Evolutionary conservation across 176 grass and related monocot species (phyloP).

Genomic region (Carex cristatella): DNA sequence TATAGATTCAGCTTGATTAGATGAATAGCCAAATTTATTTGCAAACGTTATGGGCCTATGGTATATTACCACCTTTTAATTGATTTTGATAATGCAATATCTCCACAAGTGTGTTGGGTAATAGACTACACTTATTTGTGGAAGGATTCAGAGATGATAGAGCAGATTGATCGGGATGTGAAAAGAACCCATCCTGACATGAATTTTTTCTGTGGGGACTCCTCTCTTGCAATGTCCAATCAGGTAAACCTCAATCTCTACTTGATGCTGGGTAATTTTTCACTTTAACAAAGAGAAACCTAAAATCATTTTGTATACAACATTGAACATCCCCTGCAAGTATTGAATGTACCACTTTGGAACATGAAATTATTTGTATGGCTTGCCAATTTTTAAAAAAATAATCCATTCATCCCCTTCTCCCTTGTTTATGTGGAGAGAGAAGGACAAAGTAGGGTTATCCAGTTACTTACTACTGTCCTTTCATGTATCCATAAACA

Average conservation of each 20-base stretch:
- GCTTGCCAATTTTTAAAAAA: background rate
- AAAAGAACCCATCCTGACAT: conserved; percentile 88
- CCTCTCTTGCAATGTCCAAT: conserved; percentile 75
- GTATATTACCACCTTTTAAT: background rate
- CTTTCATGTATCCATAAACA: background rate
- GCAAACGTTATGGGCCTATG: background rate
- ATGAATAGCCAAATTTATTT: background rate
- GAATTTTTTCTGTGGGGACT: conserved; percentile 80
- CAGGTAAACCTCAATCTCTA: conserved; percentile 44
- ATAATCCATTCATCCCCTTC: background rate
- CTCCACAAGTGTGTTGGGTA: background rate
- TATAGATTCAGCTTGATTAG: background rate
- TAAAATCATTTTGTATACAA: background rate
- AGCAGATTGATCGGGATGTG: conserved; percentile 93
- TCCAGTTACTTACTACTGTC: background rate
- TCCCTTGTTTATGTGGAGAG: background rate
- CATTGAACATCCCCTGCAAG: background rate
- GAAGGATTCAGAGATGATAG: conserved; percentile 67
- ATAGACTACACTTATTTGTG: background rate
- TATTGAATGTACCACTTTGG: background rate
- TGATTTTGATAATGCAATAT: conserved; percentile 10
- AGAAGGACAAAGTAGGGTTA: background rate
- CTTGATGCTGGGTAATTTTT: background rate
- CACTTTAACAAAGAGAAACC: background rate
- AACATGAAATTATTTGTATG: background rate